Base-by-base conservation (phyloP, 345 rosid species). In the Erysimum cheiranthoides region DNA sequence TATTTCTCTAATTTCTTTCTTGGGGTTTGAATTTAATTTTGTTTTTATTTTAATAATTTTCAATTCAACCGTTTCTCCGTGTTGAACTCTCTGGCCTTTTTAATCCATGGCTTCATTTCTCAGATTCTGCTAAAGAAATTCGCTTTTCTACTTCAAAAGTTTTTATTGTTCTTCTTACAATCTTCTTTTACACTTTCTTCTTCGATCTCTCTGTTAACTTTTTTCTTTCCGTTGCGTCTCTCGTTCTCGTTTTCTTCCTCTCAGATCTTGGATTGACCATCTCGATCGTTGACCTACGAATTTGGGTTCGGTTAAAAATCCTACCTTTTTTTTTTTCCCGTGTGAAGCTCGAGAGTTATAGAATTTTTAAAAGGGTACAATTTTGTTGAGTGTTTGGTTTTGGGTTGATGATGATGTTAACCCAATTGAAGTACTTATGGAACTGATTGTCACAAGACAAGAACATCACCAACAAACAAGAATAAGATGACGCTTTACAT, bases 401-500 rank as follows among this genome's bases (percentile, higher is more conserved):
- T 18, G 68, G 51, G 39, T 64, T 51, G 59, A 66, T 65, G 51
- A 69, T 56, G 82, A 86, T 82, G 91, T 77, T 77, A 82, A 78
- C 84, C 86, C 80, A 79, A 83, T 78, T 86, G 83, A 86, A 84
- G 78, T 84, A 85, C 78, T 6, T 78, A 88, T 93, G 94, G 91
- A 79, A 88, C 76, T 87, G 78, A 80, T 83, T 75, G 79, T 84
- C 79, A 77, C 79, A 80, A 68, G 79, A 66, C 32, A 79, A 49
- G 52, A 77, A 45, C 60, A 77, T 30, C 27, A 70, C 32, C 75
- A 76, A 9, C 65, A 35, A 67, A 70, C 40, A 27, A 77, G 66
- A 74, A 21, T 45, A 79, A 76, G 81, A 94, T 94, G 98, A 87
- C 90, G 75, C 86, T 86, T 86, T 94, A 90, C 91, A 88, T 94